A percentile compares a stretch with the other conserved stretches of the same genome.
Conservation (phyloP, 352 stramenopile species). For the Phytophthora nicotianae region DNA sequence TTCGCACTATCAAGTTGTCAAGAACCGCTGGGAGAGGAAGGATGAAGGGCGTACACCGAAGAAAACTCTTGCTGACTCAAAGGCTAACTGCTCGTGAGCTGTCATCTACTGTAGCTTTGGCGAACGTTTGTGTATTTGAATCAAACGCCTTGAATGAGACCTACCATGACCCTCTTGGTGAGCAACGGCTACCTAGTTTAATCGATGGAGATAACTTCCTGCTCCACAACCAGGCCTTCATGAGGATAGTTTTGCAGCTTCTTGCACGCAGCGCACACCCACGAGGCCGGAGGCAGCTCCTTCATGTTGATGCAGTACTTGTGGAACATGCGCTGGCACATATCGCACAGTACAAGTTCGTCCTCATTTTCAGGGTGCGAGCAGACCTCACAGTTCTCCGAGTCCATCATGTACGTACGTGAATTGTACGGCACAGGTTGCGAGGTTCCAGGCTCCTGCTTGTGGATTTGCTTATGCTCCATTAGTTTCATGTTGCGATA, state of each 20-base stretch:
- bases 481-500: constrained; percentile 88
- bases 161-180: constrained; percentile 5
- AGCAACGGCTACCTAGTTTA: constrained; percentile 29
- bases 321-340: constrained; percentile 87
- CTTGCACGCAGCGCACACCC: constrained; percentile 80
- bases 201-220: constrained; percentile 77
- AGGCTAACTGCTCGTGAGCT: constrained; percentile 28
- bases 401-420: constrained; percentile 78
- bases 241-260: constrained; percentile 66
- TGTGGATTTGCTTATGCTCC: constrained; percentile 71
- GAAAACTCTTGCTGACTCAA: constrained; percentile 20
- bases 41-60: constrained; percentile 35
- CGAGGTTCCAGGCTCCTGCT: constrained; percentile 65
- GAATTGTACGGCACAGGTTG: constrained; percentile 65
- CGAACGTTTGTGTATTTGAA: constrained; percentile 35
- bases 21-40: constrained; percentile 77
- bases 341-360: constrained; percentile 77
- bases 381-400: constrained; percentile 76
- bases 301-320: constrained; percentile 83
- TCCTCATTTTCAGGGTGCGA: constrained; percentile 62
- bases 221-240: constrained; percentile 55
- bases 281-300: constrained; percentile 75
- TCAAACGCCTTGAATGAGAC: constrained; percentile 23
- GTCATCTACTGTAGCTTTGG: constrained; percentile 10
- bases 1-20: constrained; percentile 82